phyloP scores from a whole-genome alignment of 1,284 basidiomycete genomes.

The Ceratobasidium sp. region DNA sequence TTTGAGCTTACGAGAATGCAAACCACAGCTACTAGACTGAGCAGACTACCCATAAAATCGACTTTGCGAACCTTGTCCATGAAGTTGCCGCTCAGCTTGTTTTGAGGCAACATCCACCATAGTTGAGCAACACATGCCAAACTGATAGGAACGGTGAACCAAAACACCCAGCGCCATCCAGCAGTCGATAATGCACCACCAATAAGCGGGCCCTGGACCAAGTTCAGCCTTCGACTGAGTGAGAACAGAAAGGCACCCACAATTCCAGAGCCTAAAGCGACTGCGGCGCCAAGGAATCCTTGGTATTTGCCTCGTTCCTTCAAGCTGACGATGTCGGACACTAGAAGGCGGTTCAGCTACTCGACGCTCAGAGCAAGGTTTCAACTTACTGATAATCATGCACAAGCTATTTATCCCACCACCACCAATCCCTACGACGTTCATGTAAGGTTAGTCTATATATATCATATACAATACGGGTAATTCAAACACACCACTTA shows the following conservation, averaged over 20 bases:
- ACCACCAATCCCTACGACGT: constrained; percentile 25
- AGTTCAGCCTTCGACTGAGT: neutral
- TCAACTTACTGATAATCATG: constrained; percentile 40
- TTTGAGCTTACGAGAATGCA: constrained; percentile 27
- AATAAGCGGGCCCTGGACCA: constrained; percentile 33
- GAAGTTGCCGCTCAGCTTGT: constrained; percentile 40
- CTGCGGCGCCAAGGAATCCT: constrained; percentile 73
- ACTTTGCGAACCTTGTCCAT: constrained; percentile 41
- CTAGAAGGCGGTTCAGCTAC: neutral
- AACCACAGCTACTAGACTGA: constrained; percentile 38
- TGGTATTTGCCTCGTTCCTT: constrained; percentile 82
- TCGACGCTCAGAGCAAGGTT: neutral
- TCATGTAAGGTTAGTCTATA: neutral
- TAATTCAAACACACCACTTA: constrained; percentile 15
- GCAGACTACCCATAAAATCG: constrained; percentile 38
- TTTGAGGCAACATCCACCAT: constrained; percentile 45
- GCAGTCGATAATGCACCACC: constrained; percentile 44
- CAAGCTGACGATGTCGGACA: constrained; percentile 79
- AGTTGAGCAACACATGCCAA: constrained; percentile 35
- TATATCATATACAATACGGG: neutral
- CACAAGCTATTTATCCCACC: constrained; percentile 44
- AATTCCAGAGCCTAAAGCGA: constrained; percentile 42
- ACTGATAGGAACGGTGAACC: constrained; percentile 44
- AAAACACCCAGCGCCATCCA: constrained; percentile 46
- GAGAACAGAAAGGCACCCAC: neutral